A percentile compares a stretch with the other conserved stretches of the same genome.
Conservation (phyloP, 2,329 filamentous ascomycete genomes). For the Pyrenochaeta sp. region DNA sequence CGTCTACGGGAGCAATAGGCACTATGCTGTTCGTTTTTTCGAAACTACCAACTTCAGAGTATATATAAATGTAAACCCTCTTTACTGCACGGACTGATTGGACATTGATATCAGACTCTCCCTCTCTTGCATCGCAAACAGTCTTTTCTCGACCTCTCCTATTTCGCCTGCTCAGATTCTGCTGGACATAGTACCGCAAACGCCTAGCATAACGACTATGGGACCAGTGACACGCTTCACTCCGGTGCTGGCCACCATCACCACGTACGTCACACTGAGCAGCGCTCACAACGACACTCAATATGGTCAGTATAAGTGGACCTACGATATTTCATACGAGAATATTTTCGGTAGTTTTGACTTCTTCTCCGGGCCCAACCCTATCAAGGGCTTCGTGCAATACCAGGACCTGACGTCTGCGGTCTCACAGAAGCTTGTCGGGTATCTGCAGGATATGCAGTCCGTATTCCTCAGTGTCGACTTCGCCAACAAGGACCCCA, state of each 20-base stretch:
- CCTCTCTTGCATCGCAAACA: neutral
- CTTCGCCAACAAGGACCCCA: conserved; percentile 33
- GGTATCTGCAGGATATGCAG: conserved; percentile 24
- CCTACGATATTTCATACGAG: conserved; percentile 36
- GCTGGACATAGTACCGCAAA: neutral
- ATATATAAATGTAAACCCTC: neutral
- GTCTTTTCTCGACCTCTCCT: neutral
- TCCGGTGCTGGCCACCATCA: conserved; percentile 17
- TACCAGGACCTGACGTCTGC: conserved; percentile 25
- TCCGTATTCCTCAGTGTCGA: conserved; percentile 55
- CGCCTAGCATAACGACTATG: conserved; percentile 6
- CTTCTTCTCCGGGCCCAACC: conserved; percentile 40
- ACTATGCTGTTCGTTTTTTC: neutral
- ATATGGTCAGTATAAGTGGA: conserved; percentile 27
- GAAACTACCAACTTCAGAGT: neutral
- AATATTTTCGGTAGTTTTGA: conserved; percentile 43
- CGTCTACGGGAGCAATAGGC: neutral
- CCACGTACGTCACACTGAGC: conserved; percentile 1
- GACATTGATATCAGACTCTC: neutral
- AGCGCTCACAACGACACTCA: conserved; percentile 6
- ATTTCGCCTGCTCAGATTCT: neutral
- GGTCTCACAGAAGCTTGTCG: conserved; percentile 20
- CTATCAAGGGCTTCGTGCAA: conserved; percentile 42
- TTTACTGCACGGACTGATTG: neutral
- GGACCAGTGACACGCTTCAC: neutral